Percentiles rank a stretch among this genome's conserved stretches.
Evolutionary conservation across 495 filamentous ascomycete species (phyloP).

Genomic region (Achaetomiella virescens): DNA sequence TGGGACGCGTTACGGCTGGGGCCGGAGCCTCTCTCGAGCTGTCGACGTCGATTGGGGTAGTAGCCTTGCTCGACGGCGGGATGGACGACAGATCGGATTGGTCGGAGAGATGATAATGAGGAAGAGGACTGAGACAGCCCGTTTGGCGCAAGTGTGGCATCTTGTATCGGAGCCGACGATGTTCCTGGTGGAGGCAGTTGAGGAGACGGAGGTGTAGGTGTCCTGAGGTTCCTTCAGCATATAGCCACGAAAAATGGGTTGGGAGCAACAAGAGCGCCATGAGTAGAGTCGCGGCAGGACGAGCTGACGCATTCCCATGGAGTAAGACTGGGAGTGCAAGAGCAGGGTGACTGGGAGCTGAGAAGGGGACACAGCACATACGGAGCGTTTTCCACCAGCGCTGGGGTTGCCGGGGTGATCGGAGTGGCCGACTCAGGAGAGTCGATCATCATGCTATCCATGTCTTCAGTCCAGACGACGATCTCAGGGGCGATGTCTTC

Average conservation of each 20-base stretch:
- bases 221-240: neutral
- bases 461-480: slow-evolving; percentile 33
- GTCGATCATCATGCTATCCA: slow-evolving; percentile 25
- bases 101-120: slow-evolving; percentile 23
- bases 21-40: slow-evolving; percentile 24
- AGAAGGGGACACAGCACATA: neutral
- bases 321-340: neutral
- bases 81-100: slow-evolving; percentile 41
- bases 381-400: neutral
- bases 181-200: neutral
- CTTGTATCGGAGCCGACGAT: neutral
- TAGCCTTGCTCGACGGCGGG: slow-evolving; percentile 50
- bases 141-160: neutral
- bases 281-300: neutral
- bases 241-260: neutral
- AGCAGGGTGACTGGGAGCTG: neutral
- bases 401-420: neutral
- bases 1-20: slow-evolving; percentile 1
- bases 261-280: too few species aligned
- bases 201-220: neutral
- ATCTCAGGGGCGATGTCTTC: slow-evolving; percentile 35
- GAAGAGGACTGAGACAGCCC: slow-evolving; percentile 8
- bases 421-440: slow-evolving; percentile 10
- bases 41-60: slow-evolving; percentile 48
- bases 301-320: neutral